Conservation (phyloP, 805 yeast genomes). For the Vanderwaltozyma tropicalis region DNA sequence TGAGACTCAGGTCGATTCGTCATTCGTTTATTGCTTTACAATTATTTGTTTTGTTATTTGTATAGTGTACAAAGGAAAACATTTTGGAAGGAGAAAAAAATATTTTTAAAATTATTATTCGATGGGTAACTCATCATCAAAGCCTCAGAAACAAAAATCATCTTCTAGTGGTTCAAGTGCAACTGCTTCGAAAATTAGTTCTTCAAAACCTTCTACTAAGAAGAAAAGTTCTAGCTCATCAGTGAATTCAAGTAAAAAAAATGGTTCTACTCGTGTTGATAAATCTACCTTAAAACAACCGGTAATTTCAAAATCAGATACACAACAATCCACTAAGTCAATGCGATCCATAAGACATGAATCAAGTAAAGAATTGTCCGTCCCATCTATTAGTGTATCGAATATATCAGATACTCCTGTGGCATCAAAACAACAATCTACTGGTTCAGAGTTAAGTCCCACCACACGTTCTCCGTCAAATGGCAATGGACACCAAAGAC, state of each 20-base stretch:
- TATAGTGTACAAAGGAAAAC: neutral
- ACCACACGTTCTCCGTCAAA: neutral
- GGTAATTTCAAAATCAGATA: too few relatives aligned
- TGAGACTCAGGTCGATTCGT: too few relatives aligned
- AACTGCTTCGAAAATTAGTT: neutral
- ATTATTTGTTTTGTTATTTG: too few relatives aligned
- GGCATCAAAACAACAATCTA: constrained; percentile 35
- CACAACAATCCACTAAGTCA: too few relatives aligned
- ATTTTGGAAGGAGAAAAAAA: neutral
- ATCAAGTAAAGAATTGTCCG: constrained; percentile 12
- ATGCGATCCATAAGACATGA: constrained; percentile 13
- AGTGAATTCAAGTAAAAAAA: too few relatives aligned
- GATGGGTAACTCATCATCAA: constrained; percentile 45
- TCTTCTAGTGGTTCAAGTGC: neutral
- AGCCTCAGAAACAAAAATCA: constrained; percentile 14
- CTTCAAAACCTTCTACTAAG: too few relatives aligned
- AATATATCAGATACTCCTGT: constrained; percentile 60
- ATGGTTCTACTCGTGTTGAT: too few relatives aligned
- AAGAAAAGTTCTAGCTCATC: too few relatives aligned
- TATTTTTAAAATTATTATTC: neutral
- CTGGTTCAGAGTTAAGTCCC: neutral
- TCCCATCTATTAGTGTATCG: constrained; percentile 54
- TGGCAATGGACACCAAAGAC: constrained; percentile 3
- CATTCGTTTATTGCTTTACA: too few relatives aligned
- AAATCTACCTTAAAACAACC: too few relatives aligned